Evolutionary conservation across 1,284 basidiomycete genomes (phyloP).

Genomic region (Ceratobasidium sp.): DNA sequence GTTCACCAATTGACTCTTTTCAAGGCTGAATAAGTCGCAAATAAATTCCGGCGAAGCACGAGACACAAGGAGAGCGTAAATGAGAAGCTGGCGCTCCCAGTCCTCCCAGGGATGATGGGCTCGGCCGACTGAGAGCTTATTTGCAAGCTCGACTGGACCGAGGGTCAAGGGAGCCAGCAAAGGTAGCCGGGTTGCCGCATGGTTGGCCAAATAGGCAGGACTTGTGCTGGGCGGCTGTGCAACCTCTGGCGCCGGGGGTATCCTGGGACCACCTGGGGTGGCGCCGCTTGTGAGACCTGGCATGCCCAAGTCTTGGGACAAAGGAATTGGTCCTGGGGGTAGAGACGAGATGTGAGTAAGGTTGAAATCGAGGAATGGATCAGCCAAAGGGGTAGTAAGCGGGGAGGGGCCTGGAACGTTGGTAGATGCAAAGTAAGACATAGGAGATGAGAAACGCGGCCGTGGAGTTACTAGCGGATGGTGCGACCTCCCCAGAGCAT

Average conservation of each 20-base stretch:
- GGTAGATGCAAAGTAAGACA: neutral
- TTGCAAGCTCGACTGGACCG: neutral
- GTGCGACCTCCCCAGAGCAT: neutral
- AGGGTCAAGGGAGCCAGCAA: neutral
- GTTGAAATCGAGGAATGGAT: neutral
- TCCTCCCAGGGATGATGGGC: neutral
- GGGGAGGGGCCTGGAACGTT: neutral
- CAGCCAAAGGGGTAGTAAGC: neutral
- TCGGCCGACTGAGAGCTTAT: neutral
- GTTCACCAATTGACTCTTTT: neutral
- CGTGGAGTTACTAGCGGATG: neutral
- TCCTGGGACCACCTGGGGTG: neutral
- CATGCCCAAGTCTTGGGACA: neutral
- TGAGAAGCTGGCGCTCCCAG: slow-evolving; percentile 5
- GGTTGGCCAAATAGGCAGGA: neutral
- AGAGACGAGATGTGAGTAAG: neutral
- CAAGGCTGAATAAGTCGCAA: neutral
- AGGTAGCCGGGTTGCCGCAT: neutral
- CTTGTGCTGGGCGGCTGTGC: neutral
- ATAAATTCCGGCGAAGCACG: neutral
- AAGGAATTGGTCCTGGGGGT: neutral
- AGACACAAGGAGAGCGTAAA: neutral
- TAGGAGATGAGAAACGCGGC: neutral
- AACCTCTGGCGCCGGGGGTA: neutral
- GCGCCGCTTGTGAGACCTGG: neutral